Base-by-base conservation (phyloP, 495 filamentous ascomycete species). In the Penicillium salamii region DNA sequence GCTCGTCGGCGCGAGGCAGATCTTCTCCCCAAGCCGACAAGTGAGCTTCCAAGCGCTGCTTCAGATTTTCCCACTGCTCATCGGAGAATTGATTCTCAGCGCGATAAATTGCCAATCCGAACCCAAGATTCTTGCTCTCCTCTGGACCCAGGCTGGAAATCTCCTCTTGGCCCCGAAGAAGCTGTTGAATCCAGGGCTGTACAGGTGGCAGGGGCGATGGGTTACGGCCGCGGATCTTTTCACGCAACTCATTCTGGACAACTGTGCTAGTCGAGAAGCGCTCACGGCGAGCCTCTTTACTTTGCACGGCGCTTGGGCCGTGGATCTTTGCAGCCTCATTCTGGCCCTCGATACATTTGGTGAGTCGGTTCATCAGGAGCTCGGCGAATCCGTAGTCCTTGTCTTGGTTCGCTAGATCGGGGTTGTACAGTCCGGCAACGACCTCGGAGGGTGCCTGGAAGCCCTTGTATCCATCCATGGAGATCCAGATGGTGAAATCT, bases 41-140 rank as follows among this genome's bases (percentile, higher is more conserved):
- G 7, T 42, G 42, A n/a, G 42, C 29, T 26, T 59, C 50, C 13
- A 63, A 7, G 26, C 46, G 31, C 24, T 31, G 31, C 26, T 26
- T 3, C 3, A 54, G 45, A 0, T n/a, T 13, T 17, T 21, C 36
- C 56, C 49, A 63, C 26, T 57, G 29, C 31, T 39, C 50, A 31
- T 57, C 53, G 35, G 20, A 48, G 24, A 48, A 12, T 3, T 19
- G 24, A 36, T 63, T 40, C 4, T 29, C 17, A 5, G 55, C 13
- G 36, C 52, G 36, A 42, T 63, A 63, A 21, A 52, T 46, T 13
- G 58, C 49, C 11, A 59, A 52, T 11, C 59, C 59, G 40, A 53
- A 31, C 7, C 26, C 11, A 13, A 5, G 15, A 24, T 42, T 14
- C 0, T 20, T 8, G 15, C 40, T 42, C 9, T 42, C 40, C 26